Conservation (phyloP, 352 stramenopile species). For the Phytophthora nicotianae region DNA sequence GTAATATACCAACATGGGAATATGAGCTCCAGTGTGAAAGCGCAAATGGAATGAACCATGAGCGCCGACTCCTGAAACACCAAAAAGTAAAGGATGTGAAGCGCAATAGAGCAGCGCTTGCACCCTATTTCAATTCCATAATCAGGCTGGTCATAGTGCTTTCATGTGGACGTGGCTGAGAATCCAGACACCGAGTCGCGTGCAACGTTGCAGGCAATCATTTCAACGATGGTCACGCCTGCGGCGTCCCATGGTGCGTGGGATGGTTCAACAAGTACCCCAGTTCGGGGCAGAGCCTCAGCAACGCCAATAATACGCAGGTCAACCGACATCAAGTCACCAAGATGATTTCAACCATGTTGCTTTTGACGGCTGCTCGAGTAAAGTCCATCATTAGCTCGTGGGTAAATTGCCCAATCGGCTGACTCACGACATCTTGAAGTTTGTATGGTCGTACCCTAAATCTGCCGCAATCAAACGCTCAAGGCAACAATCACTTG, state of each 20-base stretch:
- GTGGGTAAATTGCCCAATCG: slow-evolving; percentile 1
- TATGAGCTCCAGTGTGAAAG: slow-evolving; percentile 5
- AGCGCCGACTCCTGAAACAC: not conserved
- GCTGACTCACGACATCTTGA: slow-evolving; percentile 21
- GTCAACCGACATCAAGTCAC: not conserved
- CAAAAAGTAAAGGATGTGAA: slow-evolving; percentile 19
- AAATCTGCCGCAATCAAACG: slow-evolving; percentile 25
- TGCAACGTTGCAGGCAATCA: slow-evolving; percentile 7
- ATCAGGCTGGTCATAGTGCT: slow-evolving; percentile 12
- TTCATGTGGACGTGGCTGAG: slow-evolving; percentile 16
- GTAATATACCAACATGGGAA: slow-evolving; percentile 8
- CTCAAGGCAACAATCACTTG: slow-evolving; percentile 1
- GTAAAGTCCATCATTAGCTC: slow-evolving; percentile 6
- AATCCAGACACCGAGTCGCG: slow-evolving; percentile 19
- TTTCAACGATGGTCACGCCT: slow-evolving; percentile 2
- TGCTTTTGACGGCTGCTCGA: not conserved
- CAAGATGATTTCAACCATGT: not conserved
- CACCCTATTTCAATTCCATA: slow-evolving; percentile 22
- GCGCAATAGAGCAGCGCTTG: slow-evolving; percentile 9
- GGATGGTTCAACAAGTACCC: slow-evolving; percentile 13
- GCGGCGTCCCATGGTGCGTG: slow-evolving; percentile 9
- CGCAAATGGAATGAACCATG: not conserved
- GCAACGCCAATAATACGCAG: slow-evolving; percentile 14
- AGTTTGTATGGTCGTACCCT: slow-evolving; percentile 20
- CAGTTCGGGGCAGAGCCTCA: too few species aligned